Evolutionary conservation across 768 basidiomycete genomes (phyloP).

Genomic region (Kwoniella europaea): DNA sequence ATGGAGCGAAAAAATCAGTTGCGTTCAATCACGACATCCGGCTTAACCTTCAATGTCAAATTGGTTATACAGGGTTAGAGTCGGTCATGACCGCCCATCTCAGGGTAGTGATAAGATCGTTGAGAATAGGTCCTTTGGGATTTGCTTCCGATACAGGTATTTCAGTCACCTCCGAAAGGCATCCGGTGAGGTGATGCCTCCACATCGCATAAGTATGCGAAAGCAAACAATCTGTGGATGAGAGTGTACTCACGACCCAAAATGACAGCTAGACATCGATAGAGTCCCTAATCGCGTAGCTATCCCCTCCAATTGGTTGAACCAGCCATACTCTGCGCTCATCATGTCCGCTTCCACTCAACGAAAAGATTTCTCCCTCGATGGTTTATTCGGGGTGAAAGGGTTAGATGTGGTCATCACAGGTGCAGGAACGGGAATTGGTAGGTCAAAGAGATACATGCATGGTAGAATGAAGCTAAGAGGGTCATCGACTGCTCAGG

Average conservation of each 20-base stretch:
- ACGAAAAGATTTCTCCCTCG: constrained; percentile 22
- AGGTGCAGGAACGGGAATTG: constrained; percentile 33
- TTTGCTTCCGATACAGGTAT: neutral
- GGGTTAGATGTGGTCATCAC: constrained; percentile 31
- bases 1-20: constrained; percentile 7
- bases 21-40: constrained; percentile 17
- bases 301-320: no score
- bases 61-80: neutral
- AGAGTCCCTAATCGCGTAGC: no score
- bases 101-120: neutral
- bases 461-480: no score
- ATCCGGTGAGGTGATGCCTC: no score
- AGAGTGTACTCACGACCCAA: no score
- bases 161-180: no score
- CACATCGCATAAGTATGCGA: no score
- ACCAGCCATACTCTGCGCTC: neutral
- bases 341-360: constrained; percentile 2
- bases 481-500: constrained; percentile 2
- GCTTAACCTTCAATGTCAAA: neutral
- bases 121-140: neutral
- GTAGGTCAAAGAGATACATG: constrained; percentile 6
- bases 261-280: no score
- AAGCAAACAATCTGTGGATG: no score
- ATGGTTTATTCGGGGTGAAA: constrained; percentile 30
- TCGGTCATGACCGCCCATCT: neutral